Conservation (phyloP, 768 basidiomycete species). For the Tulasnella sp. region DNA sequence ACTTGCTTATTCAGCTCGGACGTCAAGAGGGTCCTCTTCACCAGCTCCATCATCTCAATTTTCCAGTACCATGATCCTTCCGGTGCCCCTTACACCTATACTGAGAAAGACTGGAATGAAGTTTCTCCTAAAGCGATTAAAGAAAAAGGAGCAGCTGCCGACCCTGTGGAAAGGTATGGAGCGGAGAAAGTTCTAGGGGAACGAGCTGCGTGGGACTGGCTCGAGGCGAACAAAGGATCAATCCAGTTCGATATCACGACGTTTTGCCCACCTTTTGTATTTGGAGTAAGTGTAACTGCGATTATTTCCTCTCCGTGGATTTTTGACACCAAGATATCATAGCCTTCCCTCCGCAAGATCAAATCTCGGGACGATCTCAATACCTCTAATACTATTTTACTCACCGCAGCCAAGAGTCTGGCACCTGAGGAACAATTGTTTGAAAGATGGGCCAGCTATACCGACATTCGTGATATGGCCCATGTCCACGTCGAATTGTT, state of each 20-base stretch:
- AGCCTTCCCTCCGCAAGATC: too few species aligned
- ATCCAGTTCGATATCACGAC: background rate
- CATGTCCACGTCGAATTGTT: slow-evolving; percentile 20
- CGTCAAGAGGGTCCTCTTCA: slow-evolving; percentile 29
- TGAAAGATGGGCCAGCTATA: slow-evolving; percentile 11
- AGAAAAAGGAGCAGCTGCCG: background rate
- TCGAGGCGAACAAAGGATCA: background rate
- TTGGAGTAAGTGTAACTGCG: background rate
- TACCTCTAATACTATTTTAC: too few species aligned
- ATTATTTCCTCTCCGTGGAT: too few species aligned
- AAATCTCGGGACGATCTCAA: too few species aligned
- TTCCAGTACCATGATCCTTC: too few species aligned
- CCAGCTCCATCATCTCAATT: slow-evolving; percentile 27
- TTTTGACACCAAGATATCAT: too few species aligned
- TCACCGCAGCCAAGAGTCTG: too few species aligned
- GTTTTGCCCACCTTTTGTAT: slow-evolving; percentile 7
- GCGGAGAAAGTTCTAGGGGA: background rate
- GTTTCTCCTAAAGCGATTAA: background rate
- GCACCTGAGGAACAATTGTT: too few species aligned
- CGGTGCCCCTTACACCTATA: background rate
- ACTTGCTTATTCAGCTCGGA: too few species aligned
- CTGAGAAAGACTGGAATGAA: background rate
- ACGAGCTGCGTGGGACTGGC: background rate
- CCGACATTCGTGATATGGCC: slow-evolving; percentile 25
- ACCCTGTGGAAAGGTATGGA: background rate